Percentiles rank a stretch among this genome's conserved stretches.
These are phyloP conservation scores for Pseudopediastrum boryanum DNA, from an alignment of 139 green algal genomes.

Conservation along the genomic window DNA sequence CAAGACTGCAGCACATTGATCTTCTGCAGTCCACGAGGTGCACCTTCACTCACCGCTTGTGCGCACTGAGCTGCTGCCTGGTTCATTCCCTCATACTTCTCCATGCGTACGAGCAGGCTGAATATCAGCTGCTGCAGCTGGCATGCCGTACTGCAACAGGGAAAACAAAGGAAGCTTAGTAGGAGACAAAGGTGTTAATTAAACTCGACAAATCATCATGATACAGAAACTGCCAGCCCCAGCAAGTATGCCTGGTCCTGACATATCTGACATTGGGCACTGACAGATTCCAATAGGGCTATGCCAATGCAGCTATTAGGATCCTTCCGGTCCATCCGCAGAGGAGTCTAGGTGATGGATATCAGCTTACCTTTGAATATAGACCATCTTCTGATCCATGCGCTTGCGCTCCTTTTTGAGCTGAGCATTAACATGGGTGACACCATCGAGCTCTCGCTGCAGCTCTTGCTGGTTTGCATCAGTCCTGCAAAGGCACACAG, in stretches of 20 bases:
- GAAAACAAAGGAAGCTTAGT: too few species aligned
- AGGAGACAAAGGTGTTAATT: neutral
- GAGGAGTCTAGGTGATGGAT: too few species aligned
- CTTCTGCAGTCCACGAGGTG: too few species aligned
- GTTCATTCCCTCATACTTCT: neutral
- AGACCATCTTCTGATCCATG: constrained; percentile 49
- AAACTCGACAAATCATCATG: too few species aligned
- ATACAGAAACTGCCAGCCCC: neutral
- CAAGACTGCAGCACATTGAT: too few species aligned
- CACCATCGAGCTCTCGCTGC: too few species aligned
- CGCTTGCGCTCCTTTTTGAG: constrained; percentile 56
- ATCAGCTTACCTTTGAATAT: constrained; percentile 28
- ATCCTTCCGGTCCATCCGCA: neutral
- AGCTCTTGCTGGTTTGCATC: too few species aligned
- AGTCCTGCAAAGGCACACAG: too few species aligned
- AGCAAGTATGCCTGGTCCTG: neutral
- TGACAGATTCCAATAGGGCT: neutral
- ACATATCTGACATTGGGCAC: neutral
- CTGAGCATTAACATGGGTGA: too few species aligned
- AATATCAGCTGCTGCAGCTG: constrained; percentile 45
- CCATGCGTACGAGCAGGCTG: constrained; percentile 12
- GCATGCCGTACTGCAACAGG: neutral
- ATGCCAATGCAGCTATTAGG: neutral
- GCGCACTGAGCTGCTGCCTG: too few species aligned
- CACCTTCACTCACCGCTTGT: too few species aligned